These are phyloP conservation scores for Xanthoparmelia taractica DNA, from an alignment of 495 filamentous ascomycete genomes.

Conservation along the genomic window DNA sequence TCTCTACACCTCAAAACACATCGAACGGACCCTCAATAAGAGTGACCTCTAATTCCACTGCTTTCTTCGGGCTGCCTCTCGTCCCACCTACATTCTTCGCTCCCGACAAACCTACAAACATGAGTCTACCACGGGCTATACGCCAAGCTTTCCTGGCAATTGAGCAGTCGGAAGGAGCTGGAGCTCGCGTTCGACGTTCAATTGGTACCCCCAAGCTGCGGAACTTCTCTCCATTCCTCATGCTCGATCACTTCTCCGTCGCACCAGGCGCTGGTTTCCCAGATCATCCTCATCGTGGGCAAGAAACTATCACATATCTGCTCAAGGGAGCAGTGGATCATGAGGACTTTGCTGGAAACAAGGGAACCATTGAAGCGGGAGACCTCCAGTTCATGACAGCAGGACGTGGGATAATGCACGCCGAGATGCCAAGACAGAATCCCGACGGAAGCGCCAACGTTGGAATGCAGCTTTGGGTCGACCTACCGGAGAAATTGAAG, in stretches of 20 bases:
- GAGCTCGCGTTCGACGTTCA: constrained; percentile 78
- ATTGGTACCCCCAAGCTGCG: constrained; percentile 77
- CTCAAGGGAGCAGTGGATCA: constrained; percentile 80
- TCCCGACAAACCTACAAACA: constrained; percentile 38
- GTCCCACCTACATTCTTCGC: constrained; percentile 21
- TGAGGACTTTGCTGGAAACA: constrained; percentile 89
- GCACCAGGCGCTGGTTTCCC: constrained; percentile 79
- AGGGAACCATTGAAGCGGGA: constrained; percentile 73
- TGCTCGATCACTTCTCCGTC: constrained; percentile 92
- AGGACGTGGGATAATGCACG: constrained; percentile 86
- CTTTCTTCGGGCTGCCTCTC: constrained; percentile 21
- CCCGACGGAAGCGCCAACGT: constrained; percentile 69
- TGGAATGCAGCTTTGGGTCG: constrained; percentile 92
- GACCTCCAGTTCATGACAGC: constrained; percentile 98
- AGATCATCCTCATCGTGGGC: constrained; percentile 70
- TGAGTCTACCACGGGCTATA: constrained; percentile 67
- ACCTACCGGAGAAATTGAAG: constrained; percentile 76
- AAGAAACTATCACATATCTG: constrained; percentile 90
- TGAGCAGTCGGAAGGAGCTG: constrained; percentile 84
- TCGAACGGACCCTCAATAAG: constrained; percentile 24
- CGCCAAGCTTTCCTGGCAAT: constrained; percentile 72
- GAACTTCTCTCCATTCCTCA: constrained; percentile 89
- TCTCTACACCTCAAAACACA: constrained; percentile 4
- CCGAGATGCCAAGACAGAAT: constrained; percentile 88
- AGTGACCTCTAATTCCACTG: constrained; percentile 25